These are phyloP conservation scores for Gossypioides kirkii DNA, from an alignment of 345 rosid species.

Conservation along the genomic window DNA sequence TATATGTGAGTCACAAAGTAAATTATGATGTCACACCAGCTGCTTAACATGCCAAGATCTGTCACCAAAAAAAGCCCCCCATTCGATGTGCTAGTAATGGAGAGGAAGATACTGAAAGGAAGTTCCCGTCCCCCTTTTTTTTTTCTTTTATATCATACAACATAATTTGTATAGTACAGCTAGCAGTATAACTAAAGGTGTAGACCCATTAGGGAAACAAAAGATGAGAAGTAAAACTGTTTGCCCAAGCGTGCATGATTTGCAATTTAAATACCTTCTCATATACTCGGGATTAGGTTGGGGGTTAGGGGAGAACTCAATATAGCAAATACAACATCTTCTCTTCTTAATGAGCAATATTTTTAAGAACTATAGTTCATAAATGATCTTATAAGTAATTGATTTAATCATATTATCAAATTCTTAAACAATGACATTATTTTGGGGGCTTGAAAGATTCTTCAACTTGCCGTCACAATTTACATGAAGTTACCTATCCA, in stretches of 20 bases:
- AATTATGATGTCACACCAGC: neutral
- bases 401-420: neutral
- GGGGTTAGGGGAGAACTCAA: neutral
- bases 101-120: neutral
- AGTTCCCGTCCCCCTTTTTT: neutral
- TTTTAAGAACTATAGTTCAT: neutral
- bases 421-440: constrained; percentile 23
- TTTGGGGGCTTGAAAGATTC: constrained; percentile 80
- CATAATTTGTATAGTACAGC: neutral
- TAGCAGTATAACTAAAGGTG: neutral
- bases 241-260: neutral
- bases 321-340: neutral
- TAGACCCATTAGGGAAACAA: neutral
- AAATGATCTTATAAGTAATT: neutral
- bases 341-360: neutral
- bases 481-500: constrained; percentile 58
- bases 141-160: neutral
- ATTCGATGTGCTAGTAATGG: neutral
- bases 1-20: neutral
- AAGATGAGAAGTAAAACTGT: neutral
- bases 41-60: neutral
- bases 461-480: constrained; percentile 79
- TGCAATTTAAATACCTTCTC: constrained; percentile 52
- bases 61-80: neutral
- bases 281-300: constrained; percentile 3